Evolutionary conservation across 345 rosid species (phyloP).

Genomic region (Citrus maxima): DNA sequence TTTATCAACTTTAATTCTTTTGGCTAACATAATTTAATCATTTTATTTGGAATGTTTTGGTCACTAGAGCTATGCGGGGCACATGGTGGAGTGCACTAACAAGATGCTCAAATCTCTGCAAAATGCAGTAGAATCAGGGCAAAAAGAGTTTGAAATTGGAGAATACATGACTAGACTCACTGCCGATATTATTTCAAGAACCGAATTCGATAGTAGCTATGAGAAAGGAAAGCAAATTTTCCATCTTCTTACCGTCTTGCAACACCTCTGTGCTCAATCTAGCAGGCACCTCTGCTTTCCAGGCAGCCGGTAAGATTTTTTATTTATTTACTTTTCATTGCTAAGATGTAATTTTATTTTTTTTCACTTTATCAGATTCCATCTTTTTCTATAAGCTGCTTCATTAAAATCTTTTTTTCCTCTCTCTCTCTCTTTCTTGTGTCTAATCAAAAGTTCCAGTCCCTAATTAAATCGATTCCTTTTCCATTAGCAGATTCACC

Average conservation of each 20-base stretch:
- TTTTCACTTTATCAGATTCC: constrained; percentile 7
- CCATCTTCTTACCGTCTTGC: constrained; percentile 55
- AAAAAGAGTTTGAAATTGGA: constrained; percentile 77
- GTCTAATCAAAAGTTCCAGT: background rate
- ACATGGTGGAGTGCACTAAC: constrained; percentile 86
- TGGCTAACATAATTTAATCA: background rate
- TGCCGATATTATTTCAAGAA: constrained; percentile 84
- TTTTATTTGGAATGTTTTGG: background rate
- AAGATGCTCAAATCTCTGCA: constrained; percentile 51
- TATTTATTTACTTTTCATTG: background rate
- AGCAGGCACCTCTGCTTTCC: constrained; percentile 84
- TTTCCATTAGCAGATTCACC: background rate
- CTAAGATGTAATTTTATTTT: background rate
- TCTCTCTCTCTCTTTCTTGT: too few species aligned
- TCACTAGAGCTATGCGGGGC: constrained; percentile 61
- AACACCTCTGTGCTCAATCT: constrained; percentile 71
- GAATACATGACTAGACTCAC: constrained; percentile 70
- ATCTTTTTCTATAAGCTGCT: background rate
- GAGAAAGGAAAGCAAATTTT: constrained; percentile 86
- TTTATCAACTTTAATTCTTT: background rate
- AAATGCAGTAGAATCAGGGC: constrained; percentile 44
- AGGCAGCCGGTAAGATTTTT: constrained; percentile 66
- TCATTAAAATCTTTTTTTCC: background rate
- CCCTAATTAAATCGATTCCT: background rate
- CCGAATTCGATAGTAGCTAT: constrained; percentile 71